Percentiles rank a stretch among this genome's conserved stretches.
Conservation (phyloP, 148 eudicot species). For the Vaccinium macrocarpon region DNA sequence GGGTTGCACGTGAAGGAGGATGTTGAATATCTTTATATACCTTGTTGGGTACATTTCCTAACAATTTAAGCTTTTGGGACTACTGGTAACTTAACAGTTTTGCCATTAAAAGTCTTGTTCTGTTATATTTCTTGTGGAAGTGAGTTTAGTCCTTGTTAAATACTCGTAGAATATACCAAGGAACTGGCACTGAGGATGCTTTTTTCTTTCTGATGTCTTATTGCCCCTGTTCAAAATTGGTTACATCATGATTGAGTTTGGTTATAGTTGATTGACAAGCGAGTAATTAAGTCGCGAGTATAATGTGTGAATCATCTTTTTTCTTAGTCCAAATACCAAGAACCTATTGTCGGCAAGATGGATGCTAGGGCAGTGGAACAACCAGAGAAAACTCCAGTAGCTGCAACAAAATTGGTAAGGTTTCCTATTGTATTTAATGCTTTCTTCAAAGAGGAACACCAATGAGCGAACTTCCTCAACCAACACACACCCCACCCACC, state of each 20-base stretch:
- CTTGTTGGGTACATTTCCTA: no score
- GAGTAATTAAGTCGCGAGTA: background rate
- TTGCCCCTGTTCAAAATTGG: background rate
- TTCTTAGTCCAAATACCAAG: background rate
- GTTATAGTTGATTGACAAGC: background rate
- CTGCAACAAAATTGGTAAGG: conserved; percentile 11
- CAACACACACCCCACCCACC: no score
- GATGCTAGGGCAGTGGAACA: background rate
- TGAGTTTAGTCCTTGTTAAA: background rate
- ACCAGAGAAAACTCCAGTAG: background rate
- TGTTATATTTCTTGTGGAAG: background rate
- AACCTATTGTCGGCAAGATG: background rate
- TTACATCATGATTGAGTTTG: background rate
- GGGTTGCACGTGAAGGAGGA: no score
- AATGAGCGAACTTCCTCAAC: no score
- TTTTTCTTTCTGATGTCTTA: background rate
- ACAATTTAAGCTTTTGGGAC: no score
- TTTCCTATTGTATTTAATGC: background rate
- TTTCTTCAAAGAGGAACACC: background rate
- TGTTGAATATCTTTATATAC: no score
- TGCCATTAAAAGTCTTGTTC: background rate
- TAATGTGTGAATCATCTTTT: background rate
- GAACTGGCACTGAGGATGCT: background rate
- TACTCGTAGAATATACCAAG: background rate
- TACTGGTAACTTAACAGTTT: background rate